Conservation (phyloP, 2,329 filamentous ascomycete species). For the Blumeria hordei region DNA sequence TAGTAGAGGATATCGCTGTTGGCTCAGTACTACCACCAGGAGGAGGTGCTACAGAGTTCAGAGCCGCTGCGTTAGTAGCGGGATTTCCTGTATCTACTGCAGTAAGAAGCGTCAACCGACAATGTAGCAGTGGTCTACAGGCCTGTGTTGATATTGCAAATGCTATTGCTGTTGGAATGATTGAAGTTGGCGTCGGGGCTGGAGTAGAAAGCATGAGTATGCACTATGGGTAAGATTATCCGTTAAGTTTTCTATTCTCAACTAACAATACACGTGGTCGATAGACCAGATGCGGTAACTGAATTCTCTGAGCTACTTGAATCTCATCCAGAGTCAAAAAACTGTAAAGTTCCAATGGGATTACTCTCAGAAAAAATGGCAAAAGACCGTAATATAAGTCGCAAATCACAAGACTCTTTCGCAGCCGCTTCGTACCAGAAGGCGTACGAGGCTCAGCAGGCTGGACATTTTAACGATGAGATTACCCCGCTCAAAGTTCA, state of each 20-base stretch:
- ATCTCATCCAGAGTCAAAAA: slow-evolving; percentile 53
- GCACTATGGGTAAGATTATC: slow-evolving; percentile 52
- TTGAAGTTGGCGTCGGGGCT: slow-evolving; percentile 79
- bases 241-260: not conserved
- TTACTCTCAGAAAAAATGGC: slow-evolving; percentile 88
- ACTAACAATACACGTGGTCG: not conserved
- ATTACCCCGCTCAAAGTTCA: slow-evolving; percentile 71
- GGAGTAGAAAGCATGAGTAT: slow-evolving; percentile 91
- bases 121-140: slow-evolving; percentile 83
- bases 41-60: slow-evolving; percentile 89
- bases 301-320: slow-evolving; percentile 87
- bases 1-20: slow-evolving; percentile 83
- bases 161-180: slow-evolving; percentile 76
- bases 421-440: slow-evolving; percentile 85
- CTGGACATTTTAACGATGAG: slow-evolving; percentile 80
- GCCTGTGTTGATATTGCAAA: slow-evolving; percentile 88
- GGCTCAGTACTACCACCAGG: slow-evolving; percentile 80
- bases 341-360: slow-evolving; percentile 98
- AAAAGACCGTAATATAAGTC: slow-evolving; percentile 49
- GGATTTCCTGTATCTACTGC: slow-evolving; percentile 70
- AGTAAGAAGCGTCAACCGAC: slow-evolving; percentile 75
- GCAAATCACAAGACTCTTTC: slow-evolving; percentile 68
- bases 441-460: slow-evolving; percentile 60
- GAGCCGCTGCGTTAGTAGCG: slow-evolving; percentile 70
- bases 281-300: slow-evolving; percentile 54